Evolutionary conservation across 768 basidiomycete genomes (phyloP), one percentile per base, ranked within the genome.

Genomic region (Pulveroboletus sp.): DNA sequence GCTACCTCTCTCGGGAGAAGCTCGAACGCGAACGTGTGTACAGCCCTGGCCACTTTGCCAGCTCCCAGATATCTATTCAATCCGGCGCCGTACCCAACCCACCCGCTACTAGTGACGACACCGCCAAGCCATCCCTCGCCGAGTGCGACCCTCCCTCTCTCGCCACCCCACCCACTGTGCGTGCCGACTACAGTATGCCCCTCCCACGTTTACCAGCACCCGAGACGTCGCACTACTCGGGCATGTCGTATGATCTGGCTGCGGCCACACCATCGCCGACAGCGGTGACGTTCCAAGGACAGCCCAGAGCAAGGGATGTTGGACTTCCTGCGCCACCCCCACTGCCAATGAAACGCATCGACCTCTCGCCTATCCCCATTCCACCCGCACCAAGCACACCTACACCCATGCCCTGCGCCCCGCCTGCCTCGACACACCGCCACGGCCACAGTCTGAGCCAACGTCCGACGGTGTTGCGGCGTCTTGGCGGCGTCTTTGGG

Each of bases 1-100:
- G 98, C 67, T 97, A 85, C 72, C 82, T 99, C 17, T 90, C 94
- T 5, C 77, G 91, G 45, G 97, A 99, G 74, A 98, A 97, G 76
- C 75, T 94, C 62, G 94, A 98, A 63, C 76, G 97, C 46, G 97
- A 99, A 58, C 78, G 81, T 43, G 89, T 99, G 7, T 98, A 94
- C 67, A 97, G 95, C 0, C 85, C 85, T 0, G 94, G 94, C 4
- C 84, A 90, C 53, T 99, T 99, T 68, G 97, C 97, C 3, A 88
- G 81, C 45, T 97, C 94, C 0, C 92, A 94, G 64, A 70, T 94
- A 11, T 87, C 85, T 21, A 63, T 90, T 14, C 66, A 74, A 47
- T 60, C 67, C 0, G 58, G 59, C 52, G 43, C 59, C 20, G 45
- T 63, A 19, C 43, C 59, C 29, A 54, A 61, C 32, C 43, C 45